Base-by-base conservation (phyloP, 148 eudicot genomes). In the Polygonum maritimum region DNA sequence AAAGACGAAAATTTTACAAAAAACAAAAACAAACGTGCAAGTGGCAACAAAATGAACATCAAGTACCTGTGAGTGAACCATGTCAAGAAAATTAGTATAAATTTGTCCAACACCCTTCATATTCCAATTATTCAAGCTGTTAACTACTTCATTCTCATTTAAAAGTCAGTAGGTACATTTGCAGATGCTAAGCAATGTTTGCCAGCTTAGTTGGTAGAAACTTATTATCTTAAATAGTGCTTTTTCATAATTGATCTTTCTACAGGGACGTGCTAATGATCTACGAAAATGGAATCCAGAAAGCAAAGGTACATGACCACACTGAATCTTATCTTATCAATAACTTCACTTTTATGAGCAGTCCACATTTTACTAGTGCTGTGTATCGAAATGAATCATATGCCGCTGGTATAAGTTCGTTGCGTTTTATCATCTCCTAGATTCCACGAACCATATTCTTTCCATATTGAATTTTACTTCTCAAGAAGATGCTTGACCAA, bases 401-500 rank as follows among this genome's bases (percentile, higher is more conserved):
- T 26, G 14, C 38, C 10, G 14, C 38, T 22, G 3, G 15, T 58
- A 44, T 58, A 22, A 26, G 65, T 58, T 60, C 38, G 26, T 60
- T 60, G 26, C 36, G 14, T 26, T 1, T 60, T 60, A 5, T 5
- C 67, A 26, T 60, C 62, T 31, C 67, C 67, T 21, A 21, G 67
- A 58, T 58, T 22, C 35, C 14, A 58, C 7, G 4, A 21, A 21
- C 35, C 33, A 21, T 57, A 6, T 57, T 7, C 65, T 22, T 57
- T 57, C 35, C 35, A 21, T 2, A 33, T 63, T 2, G 31, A 0
- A 12, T 63, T 63, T 13, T 63, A 10, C 69, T 62, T 65, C n/a
- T 15, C 5, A 5, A 8, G 44, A 4, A 36, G 19, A 35, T 35
- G 9, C 82, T 73, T 82, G 83, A 35, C 70, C 21, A 49, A 33